Percentiles rank a stretch among this genome's conserved stretches.
Conservation (phyloP, 306 rosid genomes). For the Citrullus colocynthis region DNA sequence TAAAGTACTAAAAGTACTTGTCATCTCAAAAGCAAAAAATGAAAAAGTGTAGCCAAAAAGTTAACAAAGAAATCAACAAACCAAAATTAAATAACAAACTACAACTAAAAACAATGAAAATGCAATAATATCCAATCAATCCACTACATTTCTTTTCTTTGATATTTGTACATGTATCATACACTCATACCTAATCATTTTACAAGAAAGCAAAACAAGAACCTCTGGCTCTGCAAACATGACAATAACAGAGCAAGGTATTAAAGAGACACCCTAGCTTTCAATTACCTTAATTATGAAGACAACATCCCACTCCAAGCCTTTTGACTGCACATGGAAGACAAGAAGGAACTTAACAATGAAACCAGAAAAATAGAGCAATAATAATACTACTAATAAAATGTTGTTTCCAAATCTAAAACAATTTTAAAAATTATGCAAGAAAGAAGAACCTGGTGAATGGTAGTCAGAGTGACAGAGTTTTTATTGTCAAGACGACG, state of each 20-base stretch:
- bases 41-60: not conserved
- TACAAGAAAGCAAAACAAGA: not conserved
- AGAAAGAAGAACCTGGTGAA: constrained; percentile 61
- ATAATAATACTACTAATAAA: not conserved
- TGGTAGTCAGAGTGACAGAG: constrained; percentile 82
- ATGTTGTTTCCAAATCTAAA: not conserved
- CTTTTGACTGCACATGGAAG: constrained; percentile 64
- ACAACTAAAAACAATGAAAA: not conserved
- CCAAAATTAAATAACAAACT: not conserved
- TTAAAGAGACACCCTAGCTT: not conserved
- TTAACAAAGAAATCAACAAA: not conserved
- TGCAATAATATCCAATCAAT: not conserved
- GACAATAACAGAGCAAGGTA: not conserved
- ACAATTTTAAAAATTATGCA: not conserved
- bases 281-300: constrained; percentile 79
- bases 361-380: not conserved
- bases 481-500: constrained; percentile 57
- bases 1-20: not conserved
- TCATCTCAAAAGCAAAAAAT: not conserved
- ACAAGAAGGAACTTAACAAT: not conserved
- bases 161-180: not conserved
- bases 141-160: not conserved
- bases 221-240: not conserved
- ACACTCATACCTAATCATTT: not conserved
- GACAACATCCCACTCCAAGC: constrained; percentile 95